Conservation (phyloP, 441 rosid species). For the Brassica hybrid region DNA sequence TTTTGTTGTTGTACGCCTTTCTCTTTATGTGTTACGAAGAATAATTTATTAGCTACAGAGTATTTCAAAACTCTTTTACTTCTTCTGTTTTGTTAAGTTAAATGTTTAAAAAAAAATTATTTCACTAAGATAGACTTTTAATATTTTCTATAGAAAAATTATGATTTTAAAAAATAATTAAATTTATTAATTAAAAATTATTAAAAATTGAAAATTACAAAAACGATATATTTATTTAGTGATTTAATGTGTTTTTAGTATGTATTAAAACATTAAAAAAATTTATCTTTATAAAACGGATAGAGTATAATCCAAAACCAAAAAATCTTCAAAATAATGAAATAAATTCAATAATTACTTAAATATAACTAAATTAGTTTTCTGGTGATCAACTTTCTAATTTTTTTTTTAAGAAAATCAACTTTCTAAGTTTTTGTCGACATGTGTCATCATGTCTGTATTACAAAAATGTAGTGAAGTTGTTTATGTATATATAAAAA, state of each 20-base stretch:
- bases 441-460: not conserved
- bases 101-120: too few species aligned
- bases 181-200: too few species aligned
- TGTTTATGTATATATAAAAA: not conserved
- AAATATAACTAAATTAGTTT: not conserved
- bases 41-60: not conserved
- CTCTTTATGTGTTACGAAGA: not conserved
- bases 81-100: too few species aligned
- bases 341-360: not conserved
- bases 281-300: too few species aligned
- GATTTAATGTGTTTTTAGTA: too few species aligned
- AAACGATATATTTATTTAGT: too few species aligned
- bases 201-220: too few species aligned
- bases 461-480: too few species aligned
- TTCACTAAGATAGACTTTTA: too few species aligned
- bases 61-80: not conserved
- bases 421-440: not conserved
- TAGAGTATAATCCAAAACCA: not conserved
- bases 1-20: not conserved
- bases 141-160: too few species aligned
- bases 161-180: too few species aligned
- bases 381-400: conserved; percentile 2
- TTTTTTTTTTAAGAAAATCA: not conserved
- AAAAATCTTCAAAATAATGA: not conserved
- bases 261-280: too few species aligned